phyloP scores from a whole-genome alignment of 73 alveolate species.

The Uronychia binucleata region DNA sequence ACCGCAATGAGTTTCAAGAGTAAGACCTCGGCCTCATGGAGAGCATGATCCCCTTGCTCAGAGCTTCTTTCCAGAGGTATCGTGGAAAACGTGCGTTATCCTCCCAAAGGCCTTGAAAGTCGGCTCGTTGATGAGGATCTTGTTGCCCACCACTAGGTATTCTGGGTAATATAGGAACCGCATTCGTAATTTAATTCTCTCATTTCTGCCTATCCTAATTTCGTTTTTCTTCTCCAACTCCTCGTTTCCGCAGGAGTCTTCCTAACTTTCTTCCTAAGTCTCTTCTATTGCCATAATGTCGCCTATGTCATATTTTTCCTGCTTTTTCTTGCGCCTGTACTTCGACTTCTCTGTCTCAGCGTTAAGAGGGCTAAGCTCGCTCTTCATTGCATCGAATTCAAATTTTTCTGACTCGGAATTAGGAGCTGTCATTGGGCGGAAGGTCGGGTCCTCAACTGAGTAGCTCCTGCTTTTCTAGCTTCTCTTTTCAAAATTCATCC shows the following conservation, averaged over 20 bases:
- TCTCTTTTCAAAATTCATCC: no score
- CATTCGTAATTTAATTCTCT: conserved; percentile 54
- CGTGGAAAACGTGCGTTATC: conserved; percentile 63
- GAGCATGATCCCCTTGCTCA: no score
- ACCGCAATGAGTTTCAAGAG: no score
- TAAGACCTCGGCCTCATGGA: no score
- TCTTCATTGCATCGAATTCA: no score
- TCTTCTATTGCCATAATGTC: background rate
- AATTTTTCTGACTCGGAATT: no score
- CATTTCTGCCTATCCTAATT: conserved; percentile 19
- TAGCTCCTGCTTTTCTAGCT: background rate
- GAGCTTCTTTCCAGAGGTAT: conserved; percentile 20
- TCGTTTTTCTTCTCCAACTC: conserved; percentile 17
- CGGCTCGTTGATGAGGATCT: conserved; percentile 71
- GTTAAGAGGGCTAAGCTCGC: no score
- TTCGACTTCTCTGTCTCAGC: background rate
- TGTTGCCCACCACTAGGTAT: conserved; percentile 73
- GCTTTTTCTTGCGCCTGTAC: conserved; percentile 7
- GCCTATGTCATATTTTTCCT: background rate
- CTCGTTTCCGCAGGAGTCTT: background rate
- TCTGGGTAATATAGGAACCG: conserved; percentile 86
- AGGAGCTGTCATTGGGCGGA: conserved; percentile 4
- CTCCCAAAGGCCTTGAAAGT: conserved; percentile 81
- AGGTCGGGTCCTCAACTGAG: background rate
- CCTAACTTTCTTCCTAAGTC: background rate